These are phyloP conservation scores for Calonectria hongkongensis DNA, from an alignment of 2,329 filamentous ascomycete species.

Conservation along the genomic window DNA sequence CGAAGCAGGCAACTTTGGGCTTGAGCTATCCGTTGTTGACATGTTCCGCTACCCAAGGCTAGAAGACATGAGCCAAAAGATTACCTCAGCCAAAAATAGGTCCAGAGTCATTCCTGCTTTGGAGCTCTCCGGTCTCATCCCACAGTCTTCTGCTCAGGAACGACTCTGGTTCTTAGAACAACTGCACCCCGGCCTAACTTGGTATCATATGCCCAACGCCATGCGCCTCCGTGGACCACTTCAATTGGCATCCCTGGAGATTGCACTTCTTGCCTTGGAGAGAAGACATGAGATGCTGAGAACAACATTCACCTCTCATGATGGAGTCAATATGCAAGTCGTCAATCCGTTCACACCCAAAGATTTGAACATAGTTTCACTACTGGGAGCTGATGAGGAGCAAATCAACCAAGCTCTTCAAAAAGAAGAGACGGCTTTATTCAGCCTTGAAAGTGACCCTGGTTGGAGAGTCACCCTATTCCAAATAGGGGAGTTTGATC, in stretches of 20 bases:
- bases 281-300: background rate
- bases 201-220: background rate
- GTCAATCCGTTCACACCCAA: background rate
- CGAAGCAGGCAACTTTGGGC: slow-evolving; percentile 32
- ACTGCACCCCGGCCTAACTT: background rate
- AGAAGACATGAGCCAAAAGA: background rate
- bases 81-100: background rate
- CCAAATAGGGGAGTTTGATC: background rate
- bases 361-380: background rate
- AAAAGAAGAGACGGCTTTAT: background rate
- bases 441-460: background rate
- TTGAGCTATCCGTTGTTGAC: slow-evolving; percentile 38
- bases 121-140: background rate
- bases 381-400: background rate
- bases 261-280: background rate
- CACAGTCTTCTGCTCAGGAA: background rate
- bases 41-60: slow-evolving; percentile 35
- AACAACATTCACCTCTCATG: background rate
- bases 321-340: background rate
- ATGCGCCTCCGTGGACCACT: background rate
- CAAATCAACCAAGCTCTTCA: background rate
- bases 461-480: background rate
- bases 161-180: background rate
- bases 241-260: background rate
- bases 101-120: background rate